Conservation (phyloP, 768 basidiomycete genomes). For the Daedaleopsis nitida region DNA sequence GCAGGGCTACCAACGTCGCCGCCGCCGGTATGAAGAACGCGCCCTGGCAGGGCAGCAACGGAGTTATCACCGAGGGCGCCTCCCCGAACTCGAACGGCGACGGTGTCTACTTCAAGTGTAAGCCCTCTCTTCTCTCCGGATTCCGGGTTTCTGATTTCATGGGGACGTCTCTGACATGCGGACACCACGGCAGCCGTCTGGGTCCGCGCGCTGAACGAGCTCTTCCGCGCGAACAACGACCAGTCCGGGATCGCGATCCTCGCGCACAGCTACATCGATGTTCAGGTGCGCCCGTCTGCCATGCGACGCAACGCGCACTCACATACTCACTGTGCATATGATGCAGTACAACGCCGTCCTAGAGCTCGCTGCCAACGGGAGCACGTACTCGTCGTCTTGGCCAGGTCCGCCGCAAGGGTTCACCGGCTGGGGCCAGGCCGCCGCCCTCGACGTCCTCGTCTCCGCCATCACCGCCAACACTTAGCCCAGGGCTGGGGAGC, state of each 20-base stretch:
- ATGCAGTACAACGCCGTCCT: conserved; percentile 51
- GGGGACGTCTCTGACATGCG: not conserved
- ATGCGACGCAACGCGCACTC: not conserved
- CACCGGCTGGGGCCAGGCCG: conserved; percentile 51
- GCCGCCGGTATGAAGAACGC: conserved; percentile 45
- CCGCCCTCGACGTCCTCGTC: conserved; percentile 28
- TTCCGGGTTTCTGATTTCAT: not conserved
- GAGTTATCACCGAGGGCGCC: conserved; percentile 55
- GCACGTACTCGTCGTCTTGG: conserved; percentile 49
- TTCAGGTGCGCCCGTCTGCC: conserved; percentile 41
- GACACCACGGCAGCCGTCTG: conserved; percentile 34
- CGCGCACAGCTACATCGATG: conserved; percentile 51
- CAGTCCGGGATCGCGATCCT: conserved; percentile 37
- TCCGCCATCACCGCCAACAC: conserved; percentile 42
- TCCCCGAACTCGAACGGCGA: conserved; percentile 45
- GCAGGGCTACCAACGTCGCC: conserved; percentile 39
- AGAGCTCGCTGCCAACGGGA: conserved; percentile 47
- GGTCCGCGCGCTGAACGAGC: conserved; percentile 42
- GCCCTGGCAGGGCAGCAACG: conserved; percentile 50
- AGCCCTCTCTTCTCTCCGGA: not conserved
- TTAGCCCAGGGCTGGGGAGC: not conserved
- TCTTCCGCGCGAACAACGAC: conserved; percentile 35
- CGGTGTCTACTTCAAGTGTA: conserved; percentile 55
- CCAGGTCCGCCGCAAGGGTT: conserved; percentile 46
- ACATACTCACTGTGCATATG: not conserved